Conservation (phyloP, 2,329 filamentous ascomycete genomes). For the Colletotrichum tanaceti region DNA sequence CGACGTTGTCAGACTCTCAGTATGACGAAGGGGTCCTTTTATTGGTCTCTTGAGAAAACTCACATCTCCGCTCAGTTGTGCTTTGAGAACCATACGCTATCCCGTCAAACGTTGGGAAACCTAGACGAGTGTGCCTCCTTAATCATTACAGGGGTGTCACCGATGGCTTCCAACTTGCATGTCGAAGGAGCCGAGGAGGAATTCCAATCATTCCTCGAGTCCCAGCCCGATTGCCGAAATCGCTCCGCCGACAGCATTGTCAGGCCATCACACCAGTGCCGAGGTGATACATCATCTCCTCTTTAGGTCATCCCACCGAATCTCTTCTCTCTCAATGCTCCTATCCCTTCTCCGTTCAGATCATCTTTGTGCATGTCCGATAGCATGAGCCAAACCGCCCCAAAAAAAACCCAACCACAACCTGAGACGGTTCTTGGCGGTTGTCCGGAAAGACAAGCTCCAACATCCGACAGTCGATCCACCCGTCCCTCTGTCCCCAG, state of each 20-base stretch:
- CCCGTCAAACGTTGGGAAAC: neutral
- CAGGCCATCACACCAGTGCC: neutral
- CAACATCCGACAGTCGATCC: slow-evolving; percentile 15
- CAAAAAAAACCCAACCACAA: neutral
- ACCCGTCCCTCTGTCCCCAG: neutral
- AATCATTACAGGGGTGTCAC: no score
- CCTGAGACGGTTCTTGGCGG: slow-evolving; percentile 26
- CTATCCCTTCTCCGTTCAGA: neutral
- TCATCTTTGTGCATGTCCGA: neutral
- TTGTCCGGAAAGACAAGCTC: neutral
- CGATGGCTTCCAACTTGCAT: neutral
- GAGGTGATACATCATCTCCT: neutral
- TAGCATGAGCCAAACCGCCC: neutral
- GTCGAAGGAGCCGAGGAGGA: neutral
- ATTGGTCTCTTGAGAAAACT: neutral
- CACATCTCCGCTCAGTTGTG: neutral
- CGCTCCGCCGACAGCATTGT: neutral
- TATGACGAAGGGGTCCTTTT: no score
- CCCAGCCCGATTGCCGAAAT: neutral
- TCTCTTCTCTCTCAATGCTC: slow-evolving; percentile 6
- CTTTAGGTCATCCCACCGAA: slow-evolving; percentile 12
- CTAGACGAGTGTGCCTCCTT: neutral
- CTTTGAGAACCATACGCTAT: neutral
- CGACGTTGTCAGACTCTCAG: neutral
- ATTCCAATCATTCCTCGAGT: neutral